Conservation (phyloP, 345 rosid species). For the Draba incana region DNA sequence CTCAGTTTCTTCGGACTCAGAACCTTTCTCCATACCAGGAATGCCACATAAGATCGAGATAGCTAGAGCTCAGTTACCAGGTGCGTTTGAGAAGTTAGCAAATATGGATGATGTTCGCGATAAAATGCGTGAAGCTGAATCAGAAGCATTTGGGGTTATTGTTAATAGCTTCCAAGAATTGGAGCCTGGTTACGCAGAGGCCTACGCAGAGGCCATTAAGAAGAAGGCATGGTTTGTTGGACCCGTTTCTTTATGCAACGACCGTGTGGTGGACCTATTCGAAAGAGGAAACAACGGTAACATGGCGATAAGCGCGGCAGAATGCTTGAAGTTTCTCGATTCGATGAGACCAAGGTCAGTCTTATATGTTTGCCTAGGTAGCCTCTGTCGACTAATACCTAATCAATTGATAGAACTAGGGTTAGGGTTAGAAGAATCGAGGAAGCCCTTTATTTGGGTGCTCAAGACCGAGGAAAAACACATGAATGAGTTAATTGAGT, state of each 20-base stretch:
- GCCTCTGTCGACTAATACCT: conserved; percentile 67
- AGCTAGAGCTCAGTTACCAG: conserved; percentile 65
- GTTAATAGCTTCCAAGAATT: conserved; percentile 65
- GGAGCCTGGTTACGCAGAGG: conserved; percentile 55
- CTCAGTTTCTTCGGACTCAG: conserved; percentile 49
- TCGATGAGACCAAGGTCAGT: conserved; percentile 59
- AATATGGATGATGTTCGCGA: conserved; percentile 60
- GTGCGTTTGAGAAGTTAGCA: conserved; percentile 48
- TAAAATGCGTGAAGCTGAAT: conserved; percentile 71
- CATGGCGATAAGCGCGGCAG: conserved; percentile 45
- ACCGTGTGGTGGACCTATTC: conserved; percentile 45
- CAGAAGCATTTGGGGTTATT: conserved; percentile 61
- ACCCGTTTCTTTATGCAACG: conserved; percentile 72
- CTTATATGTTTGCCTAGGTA: conserved; percentile 75
- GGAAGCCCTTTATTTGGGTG: conserved; percentile 75
- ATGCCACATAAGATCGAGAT: conserved; percentile 51
- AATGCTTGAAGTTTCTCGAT: conserved; percentile 62
- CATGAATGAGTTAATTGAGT: conserved; percentile 50
- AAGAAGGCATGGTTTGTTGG: conserved; percentile 80
- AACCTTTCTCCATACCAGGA: conserved; percentile 63
- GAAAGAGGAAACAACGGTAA: conserved; percentile 72
- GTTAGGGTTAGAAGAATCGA: conserved; percentile 63
- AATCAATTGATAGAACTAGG: conserved; percentile 70
- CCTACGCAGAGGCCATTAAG: conserved; percentile 48
- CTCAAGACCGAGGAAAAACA: conserved; percentile 51